These are phyloP conservation scores for Candida railenensis DNA, from an alignment of 805 yeast genomes.

Conservation along the genomic window DNA sequence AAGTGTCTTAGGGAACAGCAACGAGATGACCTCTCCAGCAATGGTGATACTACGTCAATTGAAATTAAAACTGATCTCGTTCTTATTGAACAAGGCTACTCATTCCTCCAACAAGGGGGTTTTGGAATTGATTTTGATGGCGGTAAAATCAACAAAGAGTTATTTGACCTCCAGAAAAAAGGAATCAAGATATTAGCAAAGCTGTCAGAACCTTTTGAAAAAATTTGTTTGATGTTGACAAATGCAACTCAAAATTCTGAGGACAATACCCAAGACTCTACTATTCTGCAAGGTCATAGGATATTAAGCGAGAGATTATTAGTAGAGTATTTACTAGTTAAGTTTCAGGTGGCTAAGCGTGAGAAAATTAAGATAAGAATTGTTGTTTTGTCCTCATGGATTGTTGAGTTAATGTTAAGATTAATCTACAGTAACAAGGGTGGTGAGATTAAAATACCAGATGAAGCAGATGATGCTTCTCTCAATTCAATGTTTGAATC, in stretches of 20 bases:
- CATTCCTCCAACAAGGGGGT: constrained; percentile 30
- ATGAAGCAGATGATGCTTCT: not conserved
- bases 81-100: constrained; percentile 38
- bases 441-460: not conserved
- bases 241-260: not conserved
- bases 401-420: constrained; percentile 57
- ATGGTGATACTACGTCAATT: not conserved
- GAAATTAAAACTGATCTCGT: constrained; percentile 25
- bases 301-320: constrained; percentile 23
- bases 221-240: constrained; percentile 55
- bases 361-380: constrained; percentile 32
- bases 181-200: constrained; percentile 50
- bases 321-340: constrained; percentile 32
- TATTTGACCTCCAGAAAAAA: constrained; percentile 35
- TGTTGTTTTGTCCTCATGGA: constrained; percentile 61
- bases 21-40: not conserved
- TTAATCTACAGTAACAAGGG: constrained; percentile 42
- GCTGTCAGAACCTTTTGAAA: constrained; percentile 67
- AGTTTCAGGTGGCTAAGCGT: constrained; percentile 22
- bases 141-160: constrained; percentile 9
- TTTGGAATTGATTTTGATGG: constrained; percentile 25
- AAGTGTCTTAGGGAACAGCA: constrained; percentile 18
- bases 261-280: not conserved
- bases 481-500: constrained; percentile 29
- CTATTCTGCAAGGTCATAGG: not conserved